Conservation (phyloP, 2,329 filamentous ascomycete species). For the Fonsecaea multimorphosa region DNA sequence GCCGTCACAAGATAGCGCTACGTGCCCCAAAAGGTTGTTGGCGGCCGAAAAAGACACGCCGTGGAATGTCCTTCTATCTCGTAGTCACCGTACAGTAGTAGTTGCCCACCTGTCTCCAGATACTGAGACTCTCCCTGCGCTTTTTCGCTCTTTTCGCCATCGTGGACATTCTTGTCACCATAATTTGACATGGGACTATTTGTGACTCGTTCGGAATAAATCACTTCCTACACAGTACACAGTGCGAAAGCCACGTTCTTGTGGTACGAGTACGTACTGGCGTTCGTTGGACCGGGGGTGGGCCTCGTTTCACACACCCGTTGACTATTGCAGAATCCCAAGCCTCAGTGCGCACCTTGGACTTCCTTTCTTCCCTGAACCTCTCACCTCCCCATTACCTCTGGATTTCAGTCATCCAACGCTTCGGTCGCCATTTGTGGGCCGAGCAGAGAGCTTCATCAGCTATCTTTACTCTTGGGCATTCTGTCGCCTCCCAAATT, state of each 20-base stretch:
- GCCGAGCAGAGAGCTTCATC: slow-evolving; percentile 27
- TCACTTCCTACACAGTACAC: slow-evolving; percentile 24
- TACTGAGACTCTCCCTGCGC: background rate
- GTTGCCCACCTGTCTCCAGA: background rate
- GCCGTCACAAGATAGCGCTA: slow-evolving; percentile 34
- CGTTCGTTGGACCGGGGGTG: slow-evolving; percentile 24
- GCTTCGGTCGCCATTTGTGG: slow-evolving; percentile 1
- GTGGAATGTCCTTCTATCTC: background rate
- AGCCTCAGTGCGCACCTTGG: slow-evolving; percentile 27
- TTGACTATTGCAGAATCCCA: slow-evolving; percentile 28
- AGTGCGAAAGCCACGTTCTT: slow-evolving; percentile 33
- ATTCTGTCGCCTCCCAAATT: background rate
- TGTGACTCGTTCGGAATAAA: slow-evolving; percentile 25
- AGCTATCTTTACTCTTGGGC: slow-evolving; percentile 46
- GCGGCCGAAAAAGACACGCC: slow-evolving; percentile 12
- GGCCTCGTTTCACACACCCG: slow-evolving; percentile 29
- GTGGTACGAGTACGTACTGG: slow-evolving; percentile 33
- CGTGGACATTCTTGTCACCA: background rate
- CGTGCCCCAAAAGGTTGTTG: slow-evolving; percentile 7
- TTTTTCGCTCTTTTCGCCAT: background rate
- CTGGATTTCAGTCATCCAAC: slow-evolving; percentile 14
- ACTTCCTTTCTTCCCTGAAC: slow-evolving; percentile 27
- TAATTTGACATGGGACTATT: background rate
- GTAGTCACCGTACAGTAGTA: slow-evolving; percentile 14
- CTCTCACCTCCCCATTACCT: slow-evolving; percentile 23